Evolutionary conservation across 495 filamentous ascomycete genomes (phyloP).

Genomic region (Tuber melanosporum): DNA sequence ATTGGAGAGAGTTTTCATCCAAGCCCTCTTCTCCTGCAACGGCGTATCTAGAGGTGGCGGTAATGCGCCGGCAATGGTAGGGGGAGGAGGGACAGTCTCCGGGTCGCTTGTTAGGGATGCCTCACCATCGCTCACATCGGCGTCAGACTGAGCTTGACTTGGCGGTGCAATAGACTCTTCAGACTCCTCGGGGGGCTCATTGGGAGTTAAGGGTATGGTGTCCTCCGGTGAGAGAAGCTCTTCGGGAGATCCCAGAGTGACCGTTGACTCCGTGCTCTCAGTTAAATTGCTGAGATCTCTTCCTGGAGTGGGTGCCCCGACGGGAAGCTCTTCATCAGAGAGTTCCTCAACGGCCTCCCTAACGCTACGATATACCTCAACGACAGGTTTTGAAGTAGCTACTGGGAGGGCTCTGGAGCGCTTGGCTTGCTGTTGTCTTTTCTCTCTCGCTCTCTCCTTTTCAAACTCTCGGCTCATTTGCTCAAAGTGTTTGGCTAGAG

Average conservation of each 20-base stretch:
- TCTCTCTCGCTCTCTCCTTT: slow-evolving; percentile 81
- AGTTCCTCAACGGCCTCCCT: slow-evolving; percentile 80
- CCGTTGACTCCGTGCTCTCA: slow-evolving; percentile 35
- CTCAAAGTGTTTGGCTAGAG: slow-evolving; percentile 89
- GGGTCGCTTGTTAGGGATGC: slow-evolving; percentile 35
- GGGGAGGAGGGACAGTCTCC: slow-evolving; percentile 22
- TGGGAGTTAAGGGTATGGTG: slow-evolving; percentile 10
- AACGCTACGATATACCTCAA: slow-evolving; percentile 90
- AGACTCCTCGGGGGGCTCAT: slow-evolving; percentile 18
- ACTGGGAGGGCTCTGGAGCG: slow-evolving; percentile 77
- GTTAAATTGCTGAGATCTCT: slow-evolving; percentile 43
- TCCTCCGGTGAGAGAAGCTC: slow-evolving; percentile 23
- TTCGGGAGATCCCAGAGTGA: slow-evolving; percentile 27
- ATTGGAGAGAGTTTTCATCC: slow-evolving; percentile 89
- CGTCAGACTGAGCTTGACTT: slow-evolving; percentile 36
- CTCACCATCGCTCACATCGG: slow-evolving; percentile 39
- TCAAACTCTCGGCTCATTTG: slow-evolving; percentile 95
- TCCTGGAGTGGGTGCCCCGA: slow-evolving; percentile 40
- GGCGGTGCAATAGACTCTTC: slow-evolving; percentile 24
- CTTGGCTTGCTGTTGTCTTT: slow-evolving; percentile 72
- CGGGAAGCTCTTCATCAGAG: slow-evolving; percentile 53
- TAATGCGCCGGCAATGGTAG: slow-evolving; percentile 29
- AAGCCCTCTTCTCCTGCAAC: slow-evolving; percentile 80
- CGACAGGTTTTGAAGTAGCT: slow-evolving; percentile 87
- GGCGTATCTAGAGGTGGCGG: slow-evolving; percentile 46